Evolutionary conservation across 371 early-diverging fungal genomes (phyloP).

Genomic region (Mycotypha africana): DNA sequence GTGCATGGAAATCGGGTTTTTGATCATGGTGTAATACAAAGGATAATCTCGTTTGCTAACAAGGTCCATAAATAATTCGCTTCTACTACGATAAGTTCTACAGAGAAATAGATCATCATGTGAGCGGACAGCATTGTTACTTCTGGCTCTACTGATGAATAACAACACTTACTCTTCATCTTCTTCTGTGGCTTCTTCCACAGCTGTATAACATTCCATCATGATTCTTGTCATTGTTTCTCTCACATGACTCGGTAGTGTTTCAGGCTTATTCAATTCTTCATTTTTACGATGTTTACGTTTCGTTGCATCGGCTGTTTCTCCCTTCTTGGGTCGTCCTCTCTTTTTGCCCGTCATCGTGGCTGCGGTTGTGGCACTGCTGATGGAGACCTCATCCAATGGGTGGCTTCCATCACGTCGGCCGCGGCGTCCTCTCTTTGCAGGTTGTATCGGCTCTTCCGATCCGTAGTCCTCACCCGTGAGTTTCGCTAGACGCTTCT

Average conservation of each 20-base stretch:
- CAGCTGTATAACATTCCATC: conserved; percentile 43
- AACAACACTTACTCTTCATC: conserved; percentile 39
- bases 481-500: conserved; percentile 9
- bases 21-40: conserved; percentile 80
- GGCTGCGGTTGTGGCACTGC: not conserved
- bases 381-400: conserved; percentile 7
- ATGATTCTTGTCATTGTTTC: conserved; percentile 45
- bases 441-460: conserved; percentile 1
- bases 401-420: too few relatives aligned
- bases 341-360: conserved; percentile 43
- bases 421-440: conserved; percentile 11
- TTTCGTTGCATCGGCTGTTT: conserved; percentile 13
- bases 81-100: conserved; percentile 37
- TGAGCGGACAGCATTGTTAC: too few relatives aligned
- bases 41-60: conserved; percentile 77
- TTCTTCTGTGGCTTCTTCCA: conserved; percentile 47
- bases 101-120: too few relatives aligned
- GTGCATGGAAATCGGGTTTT: conserved; percentile 77
- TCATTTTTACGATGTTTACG: conserved; percentile 19
- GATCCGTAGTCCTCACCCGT: too few relatives aligned
- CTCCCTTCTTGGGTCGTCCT: conserved; percentile 32
- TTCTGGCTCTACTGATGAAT: not conserved
- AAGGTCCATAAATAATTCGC: conserved; percentile 68
- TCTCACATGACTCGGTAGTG: conserved; percentile 33
- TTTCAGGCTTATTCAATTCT: conserved; percentile 17